A percentile compares a stretch with the other conserved stretches of the same genome.
Evolutionary conservation across 495 filamentous ascomycete species (phyloP).

Genomic region (Podospora tetraspora): DNA sequence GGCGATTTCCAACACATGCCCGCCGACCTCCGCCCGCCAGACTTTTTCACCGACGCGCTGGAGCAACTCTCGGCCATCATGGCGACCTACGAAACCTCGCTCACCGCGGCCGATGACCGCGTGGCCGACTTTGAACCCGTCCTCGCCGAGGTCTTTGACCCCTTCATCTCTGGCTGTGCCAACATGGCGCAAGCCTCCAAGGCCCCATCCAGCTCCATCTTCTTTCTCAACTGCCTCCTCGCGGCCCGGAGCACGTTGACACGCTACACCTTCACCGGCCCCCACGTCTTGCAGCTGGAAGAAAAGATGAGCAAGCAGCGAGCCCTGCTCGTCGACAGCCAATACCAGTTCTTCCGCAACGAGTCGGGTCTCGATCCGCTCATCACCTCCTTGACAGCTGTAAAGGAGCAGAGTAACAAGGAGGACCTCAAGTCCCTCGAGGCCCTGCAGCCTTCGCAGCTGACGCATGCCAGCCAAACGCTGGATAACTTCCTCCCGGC

Average conservation of each 20-base stretch:
- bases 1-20: constrained; percentile 61
- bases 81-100: constrained; percentile 77
- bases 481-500: constrained; percentile 91
- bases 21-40: constrained; percentile 67
- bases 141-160: constrained; percentile 77
- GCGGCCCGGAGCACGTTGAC: constrained; percentile 48
- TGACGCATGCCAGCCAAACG: constrained; percentile 63
- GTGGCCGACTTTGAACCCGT: constrained; percentile 70
- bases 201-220: constrained; percentile 59
- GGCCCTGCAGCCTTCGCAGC: constrained; percentile 56
- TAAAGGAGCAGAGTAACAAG: constrained; percentile 27
- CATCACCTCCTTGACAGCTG: constrained; percentile 51
- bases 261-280: constrained; percentile 51
- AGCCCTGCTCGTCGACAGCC: constrained; percentile 49
- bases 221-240: constrained; percentile 75
- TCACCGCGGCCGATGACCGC: constrained; percentile 51
- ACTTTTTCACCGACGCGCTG: constrained; percentile 78
- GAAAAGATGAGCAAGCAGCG: constrained; percentile 38
- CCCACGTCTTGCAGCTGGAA: constrained; percentile 42
- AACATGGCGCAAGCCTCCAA: constrained; percentile 59
- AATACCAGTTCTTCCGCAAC: constrained; percentile 64
- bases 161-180: constrained; percentile 70
- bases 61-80: constrained; percentile 67
- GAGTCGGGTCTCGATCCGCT: constrained; percentile 69
- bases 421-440: constrained; percentile 37